Base-by-base conservation (phyloP, 257 asterid species). In the Capsicum chinense region DNA sequence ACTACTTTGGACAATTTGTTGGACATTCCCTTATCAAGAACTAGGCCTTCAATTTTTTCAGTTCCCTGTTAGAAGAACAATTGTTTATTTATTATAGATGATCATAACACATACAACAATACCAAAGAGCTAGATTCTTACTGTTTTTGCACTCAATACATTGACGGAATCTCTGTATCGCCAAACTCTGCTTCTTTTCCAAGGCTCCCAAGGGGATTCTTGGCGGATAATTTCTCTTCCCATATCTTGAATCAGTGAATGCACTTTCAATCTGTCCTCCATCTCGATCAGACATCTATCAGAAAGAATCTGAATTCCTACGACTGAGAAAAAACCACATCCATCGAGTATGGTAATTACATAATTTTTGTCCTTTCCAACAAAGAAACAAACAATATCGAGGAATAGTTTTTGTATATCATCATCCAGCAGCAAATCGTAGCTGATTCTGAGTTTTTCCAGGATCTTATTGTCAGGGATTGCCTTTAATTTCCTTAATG, bases 321-420 rank as follows among this genome's bases (percentile, higher is more conserved):
- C 67, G 13, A 26, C 15, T 44, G 86, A 56, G 57, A 57, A 84
- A 58, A 78, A 84, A n/a, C 67, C 79, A 64, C 63, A 68, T 58
- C 79, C 80, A 56, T 83, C 86, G 7, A 83, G 79, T 68, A 83
- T 56, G 14, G 58, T 54, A 0, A 52, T 48, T 66, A 56, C 68
- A 54, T 50, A 64, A 16, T 79, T 80, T 67, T 21, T 64, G 12
- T 66, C 80, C 70, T 44, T 84, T 13, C 83, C 78, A 39, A 47
- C 86, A 84, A 78, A 78, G 79, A 84, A 84, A 78, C 86, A 62
- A 44, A 74, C 60, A 12, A 84, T 79, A 64, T 84, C 86, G 6
- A 84, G 84, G 52, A 84, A 84, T 9, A 47, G 3, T 7, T 79
- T 66, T 64, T 69, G 71, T 12, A 44, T 52, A 48, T 79, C 48